Conservation (phyloP, 371 early-diverging fungal genomes). For the Mucor mucedo region DNA sequence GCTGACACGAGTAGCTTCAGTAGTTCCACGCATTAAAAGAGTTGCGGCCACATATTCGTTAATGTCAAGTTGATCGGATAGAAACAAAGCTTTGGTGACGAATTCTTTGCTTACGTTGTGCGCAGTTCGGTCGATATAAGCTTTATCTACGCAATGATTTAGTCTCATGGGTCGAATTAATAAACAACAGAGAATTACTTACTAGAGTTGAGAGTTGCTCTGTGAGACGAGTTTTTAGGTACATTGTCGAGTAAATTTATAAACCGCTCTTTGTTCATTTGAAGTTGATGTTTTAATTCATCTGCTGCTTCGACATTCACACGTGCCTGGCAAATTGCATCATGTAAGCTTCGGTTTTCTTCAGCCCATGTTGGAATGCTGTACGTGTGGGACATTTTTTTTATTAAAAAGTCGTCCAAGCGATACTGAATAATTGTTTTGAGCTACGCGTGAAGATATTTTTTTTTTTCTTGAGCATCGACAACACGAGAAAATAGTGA, state of each 20-base stretch:
- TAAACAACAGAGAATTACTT: slow-evolving; percentile 6
- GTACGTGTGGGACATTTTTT: slow-evolving; percentile 7
- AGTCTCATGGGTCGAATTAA: neutral
- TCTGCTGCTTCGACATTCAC: slow-evolving; percentile 25
- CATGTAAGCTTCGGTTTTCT: slow-evolving; percentile 32
- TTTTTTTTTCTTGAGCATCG: too few species aligned
- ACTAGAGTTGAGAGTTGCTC: slow-evolving; percentile 58
- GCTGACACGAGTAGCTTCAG: slow-evolving; percentile 55
- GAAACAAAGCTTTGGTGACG: slow-evolving; percentile 61
- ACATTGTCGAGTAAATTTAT: slow-evolving; percentile 51
- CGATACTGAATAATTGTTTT: neutral
- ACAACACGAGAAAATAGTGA: too few species aligned
- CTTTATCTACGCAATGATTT: slow-evolving; percentile 31
- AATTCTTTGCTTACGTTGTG: slow-evolving; percentile 76
- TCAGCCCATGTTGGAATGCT: slow-evolving; percentile 35
- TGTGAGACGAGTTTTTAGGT: slow-evolving; percentile 53
- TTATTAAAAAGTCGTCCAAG: neutral
- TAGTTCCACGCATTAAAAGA: slow-evolving; percentile 68
- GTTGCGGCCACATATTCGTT: slow-evolving; percentile 81
- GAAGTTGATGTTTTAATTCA: slow-evolving; percentile 29
- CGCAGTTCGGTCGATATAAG: slow-evolving; percentile 55
- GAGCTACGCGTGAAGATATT: too few species aligned
- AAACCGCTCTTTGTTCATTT: slow-evolving; percentile 43
- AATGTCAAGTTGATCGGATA: slow-evolving; percentile 82
- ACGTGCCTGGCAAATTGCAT: slow-evolving; percentile 41